Conservation (phyloP, 2,329 filamentous ascomycete genomes). For the Pseudogymnoascus sp. region DNA sequence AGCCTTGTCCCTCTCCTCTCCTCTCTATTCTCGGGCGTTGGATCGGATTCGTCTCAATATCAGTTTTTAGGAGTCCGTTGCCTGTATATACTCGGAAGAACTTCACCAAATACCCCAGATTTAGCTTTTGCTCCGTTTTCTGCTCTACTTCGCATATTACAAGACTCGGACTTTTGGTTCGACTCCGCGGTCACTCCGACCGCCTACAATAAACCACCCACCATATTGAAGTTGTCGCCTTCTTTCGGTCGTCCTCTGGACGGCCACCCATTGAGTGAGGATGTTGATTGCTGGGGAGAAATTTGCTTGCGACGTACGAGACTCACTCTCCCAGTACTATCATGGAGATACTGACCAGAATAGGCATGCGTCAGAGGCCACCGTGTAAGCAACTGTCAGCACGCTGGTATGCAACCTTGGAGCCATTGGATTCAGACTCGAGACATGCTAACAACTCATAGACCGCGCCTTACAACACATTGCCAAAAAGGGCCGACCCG, state of each 20-base stretch:
- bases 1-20: slow-evolving; percentile 22
- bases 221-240: slow-evolving; percentile 16
- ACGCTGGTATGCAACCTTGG: slow-evolving; percentile 62
- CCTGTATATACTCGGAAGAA: slow-evolving; percentile 10
- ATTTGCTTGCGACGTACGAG: slow-evolving; percentile 80
- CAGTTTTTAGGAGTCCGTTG: slow-evolving; percentile 4
- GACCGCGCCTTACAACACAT: slow-evolving; percentile 90
- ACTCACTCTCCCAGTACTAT: not conserved
- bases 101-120: slow-evolving; percentile 13
- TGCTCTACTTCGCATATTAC: slow-evolving; percentile 14
- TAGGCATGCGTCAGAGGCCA: slow-evolving; percentile 80
- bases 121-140: slow-evolving; percentile 9
- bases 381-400: slow-evolving; percentile 97
- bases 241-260: slow-evolving; percentile 21
- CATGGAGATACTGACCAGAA: not conserved
- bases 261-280: slow-evolving; percentile 22
- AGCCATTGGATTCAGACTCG: slow-evolving; percentile 14
- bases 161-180: slow-evolving; percentile 9
- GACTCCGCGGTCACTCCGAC: slow-evolving; percentile 13
- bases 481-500: slow-evolving; percentile 94
- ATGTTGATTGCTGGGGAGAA: slow-evolving; percentile 95
- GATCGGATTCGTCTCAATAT: slow-evolving; percentile 7
- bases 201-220: slow-evolving; percentile 17
- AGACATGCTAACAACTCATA: slow-evolving; percentile 31
- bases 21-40: slow-evolving; percentile 11